Evolutionary conservation across 1,284 basidiomycete genomes (phyloP), one percentile per base, ranked within the genome.

Genomic region (Leccinum pachyderme): DNA sequence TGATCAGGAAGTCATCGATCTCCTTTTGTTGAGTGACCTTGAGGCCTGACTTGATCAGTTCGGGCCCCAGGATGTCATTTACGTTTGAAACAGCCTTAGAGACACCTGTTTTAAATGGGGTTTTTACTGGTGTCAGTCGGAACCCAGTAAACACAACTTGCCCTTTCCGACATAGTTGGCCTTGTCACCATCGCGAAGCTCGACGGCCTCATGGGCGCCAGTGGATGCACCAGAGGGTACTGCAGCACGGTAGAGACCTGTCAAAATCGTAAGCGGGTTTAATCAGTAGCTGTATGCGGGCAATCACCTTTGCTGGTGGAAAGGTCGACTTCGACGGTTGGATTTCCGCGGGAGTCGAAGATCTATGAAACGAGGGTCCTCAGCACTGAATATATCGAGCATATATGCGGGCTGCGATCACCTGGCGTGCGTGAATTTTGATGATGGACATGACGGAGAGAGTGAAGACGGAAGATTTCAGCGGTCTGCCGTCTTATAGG

Each of bases 181-280:
- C 79, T 96, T 96, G 81, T 95, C 96, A 61, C 89, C 91, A 77
- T 99, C 97, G 66, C 97, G 93, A 72, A 99, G 90, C 80, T 99
- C 97, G 63, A 97, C 93, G 62, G 97, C 97, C 79, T 99, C 97
- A 77, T 99, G 94, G 65, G 94, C 81, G 81, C 97, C 97, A 56
- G 96, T 99, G 58, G 96, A 99, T 50, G 97, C 97, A 74, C 97
- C 97, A 56, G 95, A 98, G 55, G 97, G 97, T 47, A 99, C 97
- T 62, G 93, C 86, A 61, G 94, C 93, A 63, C 93, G 90, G 90
- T 90, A 99, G 66, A 87, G 88, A 62, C 96, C 95, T 96, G 61
- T 57, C 25, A 8, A 7, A 53, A 52, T 49, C 45, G 54, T 61
- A 11, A 60, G 50, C 31, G 4, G 41, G 43, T 45, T 32, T 18